Percentiles rank a stretch among this genome's conserved stretches.
phyloP scores from a whole-genome alignment of 1,284 basidiomycete species.

The Trichosporon coremiiforme region DNA sequence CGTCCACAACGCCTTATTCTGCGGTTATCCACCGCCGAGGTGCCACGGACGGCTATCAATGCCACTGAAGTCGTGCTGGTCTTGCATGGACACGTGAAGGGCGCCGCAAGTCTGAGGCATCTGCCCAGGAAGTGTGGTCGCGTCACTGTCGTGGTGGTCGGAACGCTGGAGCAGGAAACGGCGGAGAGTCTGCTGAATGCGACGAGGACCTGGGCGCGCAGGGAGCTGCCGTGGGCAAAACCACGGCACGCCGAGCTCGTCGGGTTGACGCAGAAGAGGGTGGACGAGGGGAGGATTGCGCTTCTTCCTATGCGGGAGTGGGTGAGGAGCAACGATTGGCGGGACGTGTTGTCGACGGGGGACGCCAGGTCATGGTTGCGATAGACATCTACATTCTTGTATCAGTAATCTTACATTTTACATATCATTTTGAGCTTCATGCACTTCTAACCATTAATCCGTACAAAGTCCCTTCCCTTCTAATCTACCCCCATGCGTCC shows the following conservation, averaged over 20 bases:
- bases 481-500: too few species aligned
- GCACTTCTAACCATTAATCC: background rate
- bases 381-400: too few species aligned
- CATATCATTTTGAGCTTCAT: background rate
- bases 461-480: too few species aligned
- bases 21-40: background rate
- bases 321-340: background rate
- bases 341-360: background rate
- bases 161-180: background rate
- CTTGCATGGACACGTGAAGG: background rate
- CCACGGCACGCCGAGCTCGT: background rate
- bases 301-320: background rate
- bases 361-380: background rate
- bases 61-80: conserved; percentile 1
- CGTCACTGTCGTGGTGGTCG: background rate
- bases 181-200: background rate
- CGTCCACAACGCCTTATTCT: background rate
- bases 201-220: background rate
- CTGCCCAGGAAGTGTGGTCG: background rate
- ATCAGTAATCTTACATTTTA: background rate
- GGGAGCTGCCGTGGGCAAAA: background rate
- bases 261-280: background rate
- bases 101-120: background rate
- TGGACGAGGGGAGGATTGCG: background rate
- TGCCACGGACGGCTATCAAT: background rate